Conservation (phyloP, 208 protist genomes). For the Crithidia mellificae region DNA sequence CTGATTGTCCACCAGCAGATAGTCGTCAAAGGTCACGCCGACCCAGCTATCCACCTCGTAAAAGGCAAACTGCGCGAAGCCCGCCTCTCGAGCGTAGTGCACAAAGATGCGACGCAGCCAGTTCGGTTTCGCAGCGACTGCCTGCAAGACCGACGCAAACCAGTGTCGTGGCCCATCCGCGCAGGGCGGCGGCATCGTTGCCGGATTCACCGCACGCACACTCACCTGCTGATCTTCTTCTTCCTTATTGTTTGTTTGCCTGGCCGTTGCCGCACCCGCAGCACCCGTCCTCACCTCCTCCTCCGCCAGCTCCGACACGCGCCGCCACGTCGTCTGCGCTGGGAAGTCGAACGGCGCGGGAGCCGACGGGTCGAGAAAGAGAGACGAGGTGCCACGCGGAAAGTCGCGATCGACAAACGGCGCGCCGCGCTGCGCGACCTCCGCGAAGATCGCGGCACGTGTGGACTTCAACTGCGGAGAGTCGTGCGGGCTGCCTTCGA, state of each 20-base stretch:
- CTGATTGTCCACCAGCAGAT: slow-evolving; percentile 71
- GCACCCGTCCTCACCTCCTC: too few relatives aligned
- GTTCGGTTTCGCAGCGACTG: slow-evolving; percentile 64
- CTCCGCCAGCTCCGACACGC: slow-evolving; percentile 36
- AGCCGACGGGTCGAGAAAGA: slow-evolving; percentile 73
- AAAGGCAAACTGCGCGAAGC: slow-evolving; percentile 86
- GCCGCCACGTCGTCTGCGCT: slow-evolving; percentile 57
- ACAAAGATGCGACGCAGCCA: slow-evolving; percentile 66
- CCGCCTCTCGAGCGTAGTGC: slow-evolving; percentile 64
- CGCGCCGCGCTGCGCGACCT: slow-evolving; percentile 42
- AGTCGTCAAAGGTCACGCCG: slow-evolving; percentile 88
- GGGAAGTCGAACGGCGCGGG: slow-evolving; percentile 50
- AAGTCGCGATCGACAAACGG: slow-evolving; percentile 82
- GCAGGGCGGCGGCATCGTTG: slow-evolving; percentile 48
- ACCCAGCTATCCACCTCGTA: slow-evolving; percentile 80
- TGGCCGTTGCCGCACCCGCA: too few relatives aligned
- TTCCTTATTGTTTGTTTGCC: too few relatives aligned
- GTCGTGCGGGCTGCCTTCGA: background rate
- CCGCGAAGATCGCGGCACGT: slow-evolving; percentile 39
- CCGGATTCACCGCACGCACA: slow-evolving; percentile 31
- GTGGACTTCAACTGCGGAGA: slow-evolving; percentile 33
- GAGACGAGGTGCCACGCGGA: slow-evolving; percentile 71
- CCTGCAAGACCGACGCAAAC: slow-evolving; percentile 77
- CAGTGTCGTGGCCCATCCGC: slow-evolving; percentile 63
- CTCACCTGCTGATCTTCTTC: too few relatives aligned